Evolutionary conservation across 2,329 filamentous ascomycete genomes (phyloP).

Genomic region (Metarhizium anisopliae): DNA sequence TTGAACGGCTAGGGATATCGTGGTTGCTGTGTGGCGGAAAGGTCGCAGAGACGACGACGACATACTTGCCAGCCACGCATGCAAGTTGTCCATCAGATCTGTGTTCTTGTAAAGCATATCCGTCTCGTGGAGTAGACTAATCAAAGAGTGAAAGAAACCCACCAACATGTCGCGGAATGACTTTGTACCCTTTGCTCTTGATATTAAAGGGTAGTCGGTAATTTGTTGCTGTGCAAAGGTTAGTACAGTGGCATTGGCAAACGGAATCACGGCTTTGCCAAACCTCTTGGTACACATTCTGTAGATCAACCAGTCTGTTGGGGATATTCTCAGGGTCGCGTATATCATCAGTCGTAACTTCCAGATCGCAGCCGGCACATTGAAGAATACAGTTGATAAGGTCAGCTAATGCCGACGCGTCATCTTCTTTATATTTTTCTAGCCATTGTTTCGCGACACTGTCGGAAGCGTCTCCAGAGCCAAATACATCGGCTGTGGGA

Average conservation of each 20-base stretch:
- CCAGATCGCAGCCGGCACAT: slow-evolving; percentile 70
- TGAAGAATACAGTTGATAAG: slow-evolving; percentile 59
- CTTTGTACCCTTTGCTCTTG: slow-evolving; percentile 65
- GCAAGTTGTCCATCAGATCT: slow-evolving; percentile 77
- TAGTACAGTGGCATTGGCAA: slow-evolving; percentile 11
- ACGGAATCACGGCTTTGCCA: slow-evolving; percentile 14
- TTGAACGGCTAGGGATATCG: slow-evolving; percentile 71
- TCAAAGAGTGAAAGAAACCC: slow-evolving; percentile 69
- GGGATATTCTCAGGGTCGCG: slow-evolving; percentile 82
- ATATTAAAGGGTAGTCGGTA: slow-evolving; percentile 85
- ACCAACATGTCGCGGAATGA: slow-evolving; percentile 71
- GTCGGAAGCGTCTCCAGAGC: slow-evolving; percentile 45
- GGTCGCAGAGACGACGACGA: slow-evolving; percentile 80
- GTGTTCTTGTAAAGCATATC: slow-evolving; percentile 69
- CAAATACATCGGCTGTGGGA: slow-evolving; percentile 51
- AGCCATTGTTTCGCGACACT: slow-evolving; percentile 54
- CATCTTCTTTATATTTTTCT: slow-evolving; percentile 45
- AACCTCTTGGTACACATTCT: slow-evolving; percentile 77
- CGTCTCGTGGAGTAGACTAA: slow-evolving; percentile 73
- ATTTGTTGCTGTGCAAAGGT: slow-evolving; percentile 52
- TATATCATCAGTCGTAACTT: slow-evolving; percentile 75
- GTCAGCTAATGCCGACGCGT: slow-evolving; percentile 47
- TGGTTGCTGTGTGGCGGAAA: slow-evolving; percentile 88
- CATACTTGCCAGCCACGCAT: slow-evolving; percentile 84
- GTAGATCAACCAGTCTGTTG: slow-evolving; percentile 71